A percentile compares a stretch with the other conserved stretches of the same genome.
Conservation (phyloP, 2,329 filamentous ascomycete genomes). For the Cladobotryum protrusum region DNA sequence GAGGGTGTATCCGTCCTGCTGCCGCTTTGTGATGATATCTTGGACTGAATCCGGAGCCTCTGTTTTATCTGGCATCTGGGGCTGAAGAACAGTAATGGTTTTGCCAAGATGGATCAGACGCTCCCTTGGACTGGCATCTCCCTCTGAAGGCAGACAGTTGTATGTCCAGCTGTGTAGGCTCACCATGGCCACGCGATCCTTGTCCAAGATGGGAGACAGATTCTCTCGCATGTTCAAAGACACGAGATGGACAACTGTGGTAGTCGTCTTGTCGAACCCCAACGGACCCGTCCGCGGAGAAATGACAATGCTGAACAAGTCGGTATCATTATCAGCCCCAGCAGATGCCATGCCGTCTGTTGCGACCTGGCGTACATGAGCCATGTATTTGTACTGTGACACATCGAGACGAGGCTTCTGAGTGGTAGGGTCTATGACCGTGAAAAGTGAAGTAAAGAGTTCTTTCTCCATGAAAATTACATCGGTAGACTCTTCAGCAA, state of each 20-base stretch:
- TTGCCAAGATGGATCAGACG: too few species aligned
- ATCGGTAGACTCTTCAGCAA: neutral
- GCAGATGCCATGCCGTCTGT: constrained; percentile 2
- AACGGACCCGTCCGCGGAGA: neutral
- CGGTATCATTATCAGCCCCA: neutral
- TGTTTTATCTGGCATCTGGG: too few species aligned
- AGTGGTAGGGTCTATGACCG: neutral
- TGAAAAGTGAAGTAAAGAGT: neutral
- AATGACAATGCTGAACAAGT: neutral
- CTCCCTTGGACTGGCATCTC: neutral
- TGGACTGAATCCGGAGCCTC: too few species aligned
- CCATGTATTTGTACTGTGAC: neutral
- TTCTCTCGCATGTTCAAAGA: neutral
- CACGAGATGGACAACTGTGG: constrained; percentile 2
- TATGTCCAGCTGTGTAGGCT: constrained; percentile 36
- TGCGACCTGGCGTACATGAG: neutral
- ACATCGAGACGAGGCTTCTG: neutral
- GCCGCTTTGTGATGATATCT: neutral
- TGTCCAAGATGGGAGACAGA: neutral
- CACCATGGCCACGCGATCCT: constrained; percentile 18
- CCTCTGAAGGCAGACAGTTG: constrained; percentile 24
- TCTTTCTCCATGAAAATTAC: neutral
- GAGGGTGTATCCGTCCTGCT: constrained; percentile 29
- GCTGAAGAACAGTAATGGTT: too few species aligned
- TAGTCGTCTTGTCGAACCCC: neutral